phyloP scores from a whole-genome alignment of 2,329 filamentous ascomycete species.

The Leptographium wingfieldii region DNA sequence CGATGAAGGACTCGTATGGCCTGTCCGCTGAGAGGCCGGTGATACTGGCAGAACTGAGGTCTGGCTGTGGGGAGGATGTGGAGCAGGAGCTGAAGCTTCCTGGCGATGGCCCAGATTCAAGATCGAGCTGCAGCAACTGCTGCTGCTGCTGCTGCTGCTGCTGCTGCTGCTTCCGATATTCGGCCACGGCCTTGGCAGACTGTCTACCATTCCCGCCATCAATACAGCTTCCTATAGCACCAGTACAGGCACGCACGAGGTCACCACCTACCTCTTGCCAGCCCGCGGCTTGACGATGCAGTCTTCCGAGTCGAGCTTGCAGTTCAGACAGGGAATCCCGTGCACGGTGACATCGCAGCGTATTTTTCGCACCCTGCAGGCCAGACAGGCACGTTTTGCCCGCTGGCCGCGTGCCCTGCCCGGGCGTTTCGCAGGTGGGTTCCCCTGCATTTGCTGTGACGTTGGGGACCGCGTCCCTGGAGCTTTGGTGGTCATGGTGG shows the following conservation, averaged over 20 bases:
- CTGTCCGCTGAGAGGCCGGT: not conserved
- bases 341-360: constrained; percentile 8
- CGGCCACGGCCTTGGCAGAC: not conserved
- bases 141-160: not conserved
- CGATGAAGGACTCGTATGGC: not conserved
- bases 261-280: constrained; percentile 1
- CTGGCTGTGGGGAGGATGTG: not conserved
- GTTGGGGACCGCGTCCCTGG: not conserved
- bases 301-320: constrained; percentile 5
- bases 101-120: not conserved
- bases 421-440: not conserved
- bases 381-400: constrained; percentile 4
- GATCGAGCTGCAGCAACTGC: not conserved
- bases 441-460: not conserved
- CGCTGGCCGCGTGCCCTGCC: not conserved
- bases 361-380: constrained; percentile 6
- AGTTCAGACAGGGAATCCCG: constrained; percentile 8
- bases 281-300: constrained; percentile 6
- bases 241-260: not conserved
- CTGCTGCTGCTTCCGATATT: not conserved
- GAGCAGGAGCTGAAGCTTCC: not conserved
- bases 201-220: not conserved
- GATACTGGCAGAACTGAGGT: not conserved
- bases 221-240: not conserved
- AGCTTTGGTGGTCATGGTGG: not conserved